Conservation (phyloP, 2,329 filamentous ascomycete genomes). For the Scedosporium aurantiacum region DNA sequence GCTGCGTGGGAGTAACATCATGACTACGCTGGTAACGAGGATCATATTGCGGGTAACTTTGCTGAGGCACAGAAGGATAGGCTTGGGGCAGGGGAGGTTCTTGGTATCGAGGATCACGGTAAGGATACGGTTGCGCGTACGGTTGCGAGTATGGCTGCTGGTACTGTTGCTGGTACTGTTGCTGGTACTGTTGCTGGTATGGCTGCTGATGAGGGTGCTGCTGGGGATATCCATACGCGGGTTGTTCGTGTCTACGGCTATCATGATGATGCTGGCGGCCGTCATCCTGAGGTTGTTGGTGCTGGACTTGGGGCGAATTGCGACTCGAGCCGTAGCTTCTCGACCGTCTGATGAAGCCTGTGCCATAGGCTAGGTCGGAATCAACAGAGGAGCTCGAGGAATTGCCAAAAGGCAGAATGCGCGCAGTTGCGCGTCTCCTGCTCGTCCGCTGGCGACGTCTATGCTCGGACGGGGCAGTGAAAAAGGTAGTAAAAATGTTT, state of each 20-base stretch:
- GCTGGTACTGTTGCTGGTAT: not conserved
- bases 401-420: conserved; percentile 48
- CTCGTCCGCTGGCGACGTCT: conserved; percentile 19
- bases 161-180: not conserved
- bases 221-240: not conserved
- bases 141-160: not conserved
- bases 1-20: not conserved
- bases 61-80: not conserved
- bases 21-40: not conserved
- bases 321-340: conserved; percentile 7
- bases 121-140: not conserved
- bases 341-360: conserved; percentile 40
- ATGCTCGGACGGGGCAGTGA: conserved; percentile 46
- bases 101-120: not conserved
- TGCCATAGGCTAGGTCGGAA: conserved; percentile 57
- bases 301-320: conserved; percentile 3
- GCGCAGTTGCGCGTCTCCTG: conserved; percentile 24
- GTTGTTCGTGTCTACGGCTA: not conserved
- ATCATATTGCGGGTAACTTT: not conserved
- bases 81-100: not conserved
- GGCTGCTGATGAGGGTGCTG: not conserved
- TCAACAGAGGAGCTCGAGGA: conserved; percentile 58
- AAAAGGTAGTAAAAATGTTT: conserved; percentile 52
- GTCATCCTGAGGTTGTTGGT: conserved; percentile 1
- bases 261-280: not conserved